Evolutionary conservation across 2,329 filamentous ascomycete species (phyloP), one percentile per base, ranked within the genome.

Genomic region (Sporothrix curviconia): DNA sequence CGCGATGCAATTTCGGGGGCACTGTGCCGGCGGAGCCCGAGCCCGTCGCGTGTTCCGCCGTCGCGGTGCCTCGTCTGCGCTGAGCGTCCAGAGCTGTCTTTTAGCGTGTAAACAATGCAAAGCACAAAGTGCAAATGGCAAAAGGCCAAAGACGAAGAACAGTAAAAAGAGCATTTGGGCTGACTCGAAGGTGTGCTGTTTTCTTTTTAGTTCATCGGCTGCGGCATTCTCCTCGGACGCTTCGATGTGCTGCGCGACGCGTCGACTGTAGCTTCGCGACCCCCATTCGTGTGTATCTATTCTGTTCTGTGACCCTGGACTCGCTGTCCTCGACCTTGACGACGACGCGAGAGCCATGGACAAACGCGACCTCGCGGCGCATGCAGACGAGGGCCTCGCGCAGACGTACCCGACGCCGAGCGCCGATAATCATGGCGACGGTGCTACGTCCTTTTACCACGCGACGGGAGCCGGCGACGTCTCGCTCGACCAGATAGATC

Each of bases 401-500:
- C 69, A 69, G 46, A 67, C 72, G 37, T 80, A 79, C 62, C 74
- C 77, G 11, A 78, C 76, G 7, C 74, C 78, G 3, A 70, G 71
- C 17, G 71, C 71, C 8, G 76, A 79, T 55, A 70, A 65, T 3
- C 71, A 75, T 60, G 76, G 77, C 60, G 76, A 77, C 56, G 65
- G 69, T 3, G 69, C n/a, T n/a, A 70, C 7, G 68, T n/a, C 60
- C 3, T 63, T 75, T 2, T 78, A 78, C 64, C 78, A 79, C 57
- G 61, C 50, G 12, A 32, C 47, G 14, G 50, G 34, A 32, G 50
- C n/a, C n/a, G n/a, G 24, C 53, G 57, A 61, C 47, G 55, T 58
- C 34, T 15, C 58, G 25, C 59, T 63, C 5, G 58, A 59, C 53
- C 63, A 74, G 60, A 68, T 74, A 4, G 67, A 68, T 15, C 61